phyloP scores from a whole-genome alignment of 208 protist genomes.

The Crithidia fasciculata region DNA sequence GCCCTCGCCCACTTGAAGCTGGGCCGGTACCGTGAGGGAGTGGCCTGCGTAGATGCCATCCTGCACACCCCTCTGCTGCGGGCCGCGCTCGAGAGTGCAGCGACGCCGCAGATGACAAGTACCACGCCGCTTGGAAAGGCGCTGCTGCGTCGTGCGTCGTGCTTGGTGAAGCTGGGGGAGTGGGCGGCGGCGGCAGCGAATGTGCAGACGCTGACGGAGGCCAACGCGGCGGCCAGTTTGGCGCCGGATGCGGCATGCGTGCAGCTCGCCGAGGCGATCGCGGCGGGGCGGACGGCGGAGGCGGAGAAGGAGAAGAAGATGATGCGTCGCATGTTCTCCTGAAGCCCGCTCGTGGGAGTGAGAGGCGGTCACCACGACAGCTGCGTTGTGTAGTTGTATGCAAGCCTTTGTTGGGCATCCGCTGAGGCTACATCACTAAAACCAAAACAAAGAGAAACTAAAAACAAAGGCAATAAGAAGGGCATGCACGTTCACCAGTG shows the following conservation, averaged over 20 bases:
- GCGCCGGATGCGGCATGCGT: constrained; percentile 27
- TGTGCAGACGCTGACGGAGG: constrained; percentile 27
- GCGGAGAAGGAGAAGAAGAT: constrained; percentile 46
- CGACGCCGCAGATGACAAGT: background rate
- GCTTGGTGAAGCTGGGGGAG: constrained; percentile 35
- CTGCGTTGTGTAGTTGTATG: no score
- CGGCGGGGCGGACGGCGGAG: constrained; percentile 21
- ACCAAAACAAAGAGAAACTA: background rate
- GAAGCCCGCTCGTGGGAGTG: background rate
- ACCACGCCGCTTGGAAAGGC: constrained; percentile 48
- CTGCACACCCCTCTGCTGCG: constrained; percentile 30
- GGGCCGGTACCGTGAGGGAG: constrained; percentile 49
- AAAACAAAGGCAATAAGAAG: background rate
- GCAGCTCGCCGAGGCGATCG: constrained; percentile 26
- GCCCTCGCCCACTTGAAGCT: constrained; percentile 55
- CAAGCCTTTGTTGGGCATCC: no score
- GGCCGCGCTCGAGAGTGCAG: constrained; percentile 14
- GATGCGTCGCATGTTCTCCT: constrained; percentile 70
- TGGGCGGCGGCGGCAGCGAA: constrained; percentile 52
- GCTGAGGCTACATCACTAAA: background rate
- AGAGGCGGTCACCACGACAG: background rate
- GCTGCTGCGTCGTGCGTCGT: constrained; percentile 65
- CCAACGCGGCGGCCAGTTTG: background rate
- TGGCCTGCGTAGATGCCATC: constrained; percentile 46
- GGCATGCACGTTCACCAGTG: no score